These are phyloP conservation scores for Xylaria hypoxylon DNA, from an alignment of 2,329 filamentous ascomycete species.

Conservation along the genomic window DNA sequence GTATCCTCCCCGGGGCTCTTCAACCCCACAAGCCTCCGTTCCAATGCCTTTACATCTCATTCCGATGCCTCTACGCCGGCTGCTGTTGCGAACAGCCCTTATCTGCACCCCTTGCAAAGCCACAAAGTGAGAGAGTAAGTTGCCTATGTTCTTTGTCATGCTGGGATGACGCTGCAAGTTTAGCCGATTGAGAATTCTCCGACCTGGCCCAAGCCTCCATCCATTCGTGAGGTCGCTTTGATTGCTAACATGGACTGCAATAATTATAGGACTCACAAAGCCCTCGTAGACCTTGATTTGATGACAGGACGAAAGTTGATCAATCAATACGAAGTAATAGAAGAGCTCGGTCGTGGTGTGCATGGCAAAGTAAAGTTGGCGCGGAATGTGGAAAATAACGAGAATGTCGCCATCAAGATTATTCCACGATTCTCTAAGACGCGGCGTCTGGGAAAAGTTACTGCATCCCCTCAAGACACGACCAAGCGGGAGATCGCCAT, in stretches of 20 bases:
- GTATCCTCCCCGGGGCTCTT: slow-evolving; percentile 72
- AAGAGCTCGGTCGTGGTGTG: slow-evolving; percentile 94
- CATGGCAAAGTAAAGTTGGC: slow-evolving; percentile 98
- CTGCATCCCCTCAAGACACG: slow-evolving; percentile 76
- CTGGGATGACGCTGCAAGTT: not conserved
- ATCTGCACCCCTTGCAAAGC: slow-evolving; percentile 76
- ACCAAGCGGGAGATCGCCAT: slow-evolving; percentile 98
- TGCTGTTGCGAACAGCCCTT: slow-evolving; percentile 65
- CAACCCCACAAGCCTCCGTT: slow-evolving; percentile 62
- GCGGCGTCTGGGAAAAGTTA: slow-evolving; percentile 87
- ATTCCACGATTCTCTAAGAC: slow-evolving; percentile 96
- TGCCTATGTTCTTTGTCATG: slow-evolving; percentile 19
- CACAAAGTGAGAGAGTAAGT: slow-evolving; percentile 82
- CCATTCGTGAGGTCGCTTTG: not conserved
- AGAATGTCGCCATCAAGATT: slow-evolving; percentile 97
- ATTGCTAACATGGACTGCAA: slow-evolving; percentile 30
- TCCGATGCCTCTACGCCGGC: slow-evolving; percentile 67
- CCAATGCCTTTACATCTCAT: slow-evolving; percentile 55
- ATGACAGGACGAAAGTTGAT: slow-evolving; percentile 94
- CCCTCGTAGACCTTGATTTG: slow-evolving; percentile 88
- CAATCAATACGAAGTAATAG: slow-evolving; percentile 97
- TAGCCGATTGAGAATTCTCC: not conserved
- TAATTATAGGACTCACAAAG: slow-evolving; percentile 79
- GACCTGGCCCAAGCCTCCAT: too few species aligned
- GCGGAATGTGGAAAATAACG: slow-evolving; percentile 78